Evolutionary conservation across 2,329 filamentous ascomycete genomes (phyloP).

Genomic region (Dactylellina haptotyla): DNA sequence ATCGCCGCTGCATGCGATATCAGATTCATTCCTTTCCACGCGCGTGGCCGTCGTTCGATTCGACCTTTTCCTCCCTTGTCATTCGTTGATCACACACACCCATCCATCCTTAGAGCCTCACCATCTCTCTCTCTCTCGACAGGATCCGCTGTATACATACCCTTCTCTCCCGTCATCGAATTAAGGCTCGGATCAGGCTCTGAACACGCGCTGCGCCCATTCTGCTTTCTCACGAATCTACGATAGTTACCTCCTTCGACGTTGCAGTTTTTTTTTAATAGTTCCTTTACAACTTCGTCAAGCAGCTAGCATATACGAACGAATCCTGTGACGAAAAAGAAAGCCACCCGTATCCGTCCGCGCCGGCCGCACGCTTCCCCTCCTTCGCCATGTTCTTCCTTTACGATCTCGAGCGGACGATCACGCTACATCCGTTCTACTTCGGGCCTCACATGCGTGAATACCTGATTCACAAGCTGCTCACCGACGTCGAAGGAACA

Average conservation of each 20-base stretch:
- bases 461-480: conserved; percentile 85
- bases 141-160: background rate
- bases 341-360: background rate
- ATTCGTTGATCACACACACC: conserved; percentile 45
- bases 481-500: conserved; percentile 92
- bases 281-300: background rate
- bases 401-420: conserved; percentile 92
- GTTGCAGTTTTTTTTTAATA: conserved; percentile 14
- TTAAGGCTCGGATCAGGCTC: conserved; percentile 27
- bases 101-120: conserved; percentile 21
- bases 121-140: background rate
- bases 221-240: conserved; percentile 35
- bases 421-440: conserved; percentile 95
- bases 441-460: conserved; percentile 94
- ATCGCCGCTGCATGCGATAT: conserved; percentile 34
- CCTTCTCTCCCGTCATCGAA: conserved; percentile 22
- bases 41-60: conserved; percentile 52
- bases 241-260: conserved; percentile 17
- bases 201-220: conserved; percentile 44
- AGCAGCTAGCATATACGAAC: background rate
- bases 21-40: conserved; percentile 47
- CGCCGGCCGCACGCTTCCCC: conserved; percentile 34
- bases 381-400: conserved; percentile 86
- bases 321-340: background rate
- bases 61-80: conserved; percentile 46